Percentiles rank a stretch among this genome's conserved stretches.
These are phyloP conservation scores for Telfairia occidentalis DNA, from an alignment of 331 rosid genomes.

Conservation along the genomic window DNA sequence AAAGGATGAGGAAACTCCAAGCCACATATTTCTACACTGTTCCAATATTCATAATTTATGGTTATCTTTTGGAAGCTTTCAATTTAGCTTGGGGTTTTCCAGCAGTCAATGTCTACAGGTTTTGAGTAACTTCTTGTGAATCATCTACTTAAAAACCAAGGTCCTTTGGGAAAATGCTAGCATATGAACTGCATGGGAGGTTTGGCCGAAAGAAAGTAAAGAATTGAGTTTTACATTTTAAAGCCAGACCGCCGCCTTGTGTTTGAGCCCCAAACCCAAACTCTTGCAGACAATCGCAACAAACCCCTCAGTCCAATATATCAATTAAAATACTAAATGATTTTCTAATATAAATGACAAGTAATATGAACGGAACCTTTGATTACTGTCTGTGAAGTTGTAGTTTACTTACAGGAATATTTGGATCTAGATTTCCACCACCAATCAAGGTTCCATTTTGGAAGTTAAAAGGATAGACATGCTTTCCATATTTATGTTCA, in stretches of 20 bases:
- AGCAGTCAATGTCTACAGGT: background rate
- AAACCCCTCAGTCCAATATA: background rate
- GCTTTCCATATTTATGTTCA: constrained; percentile 73
- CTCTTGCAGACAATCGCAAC: background rate
- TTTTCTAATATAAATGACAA: background rate
- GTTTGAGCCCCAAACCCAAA: background rate
- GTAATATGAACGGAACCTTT: background rate
- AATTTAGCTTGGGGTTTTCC: background rate
- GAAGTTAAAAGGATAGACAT: constrained; percentile 83
- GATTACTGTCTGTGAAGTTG: background rate
- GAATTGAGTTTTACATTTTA: background rate
- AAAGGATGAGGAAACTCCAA: background rate
- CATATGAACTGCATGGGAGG: background rate
- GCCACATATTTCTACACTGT: background rate
- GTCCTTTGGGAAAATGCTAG: background rate
- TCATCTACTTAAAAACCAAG: background rate
- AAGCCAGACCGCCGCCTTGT: background rate
- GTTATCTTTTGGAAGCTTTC: background rate
- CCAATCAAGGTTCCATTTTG: constrained; percentile 84
- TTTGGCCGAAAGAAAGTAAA: background rate
- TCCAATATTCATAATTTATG: background rate
- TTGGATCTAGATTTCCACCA: constrained; percentile 68
- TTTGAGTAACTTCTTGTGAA: background rate
- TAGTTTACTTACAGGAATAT: constrained; percentile 61
- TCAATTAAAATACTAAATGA: background rate